Percentiles rank a stretch among this genome's conserved stretches.
These are phyloP conservation scores for Persicaria tinctoria DNA, from an alignment of 148 eudicot species.

Conservation along the genomic window DNA sequence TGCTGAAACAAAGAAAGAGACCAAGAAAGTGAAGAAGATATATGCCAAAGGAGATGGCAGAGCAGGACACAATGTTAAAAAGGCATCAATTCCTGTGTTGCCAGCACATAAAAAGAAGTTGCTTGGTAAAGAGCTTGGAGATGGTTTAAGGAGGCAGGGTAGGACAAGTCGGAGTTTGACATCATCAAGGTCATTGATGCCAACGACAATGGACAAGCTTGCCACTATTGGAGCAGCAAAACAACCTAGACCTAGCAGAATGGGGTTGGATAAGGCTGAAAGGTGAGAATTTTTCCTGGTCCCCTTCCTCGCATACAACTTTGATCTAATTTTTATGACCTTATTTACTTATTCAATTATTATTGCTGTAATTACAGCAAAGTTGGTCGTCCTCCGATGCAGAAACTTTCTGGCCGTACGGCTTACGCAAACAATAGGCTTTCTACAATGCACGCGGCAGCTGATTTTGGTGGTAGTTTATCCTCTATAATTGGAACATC, in stretches of 20 bases:
- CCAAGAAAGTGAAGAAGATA: slow-evolving; percentile 42
- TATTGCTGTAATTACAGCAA: slow-evolving; percentile 34
- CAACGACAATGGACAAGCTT: slow-evolving; percentile 36
- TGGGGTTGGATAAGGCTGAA: slow-evolving; percentile 48
- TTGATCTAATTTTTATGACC: neutral
- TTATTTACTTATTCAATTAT: neutral
- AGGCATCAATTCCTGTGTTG: slow-evolving; percentile 31
- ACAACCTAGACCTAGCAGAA: slow-evolving; percentile 49
- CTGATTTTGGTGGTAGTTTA: slow-evolving; percentile 52
- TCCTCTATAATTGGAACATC: slow-evolving; percentile 2
- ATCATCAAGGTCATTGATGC: slow-evolving; percentile 40
- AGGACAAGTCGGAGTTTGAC: slow-evolving; percentile 51
- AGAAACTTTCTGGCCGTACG: slow-evolving; percentile 58
- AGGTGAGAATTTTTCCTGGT: slow-evolving; percentile 23
- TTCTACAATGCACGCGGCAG: slow-evolving; percentile 30
- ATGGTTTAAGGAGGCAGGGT: slow-evolving; percentile 54
- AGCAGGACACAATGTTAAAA: slow-evolving; percentile 39
- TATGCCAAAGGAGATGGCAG: slow-evolving; percentile 39
- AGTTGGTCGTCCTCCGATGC: slow-evolving; percentile 47
- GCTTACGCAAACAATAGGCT: slow-evolving; percentile 51
- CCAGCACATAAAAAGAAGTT: slow-evolving; percentile 55
- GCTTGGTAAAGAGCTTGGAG: slow-evolving; percentile 36
- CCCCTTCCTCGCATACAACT: neutral
- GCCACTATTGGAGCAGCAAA: slow-evolving; percentile 46
- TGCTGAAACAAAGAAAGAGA: slow-evolving; percentile 32